Base-by-base conservation (phyloP, 2,329 filamentous ascomycete species). In the Hortaea sp. region DNA sequence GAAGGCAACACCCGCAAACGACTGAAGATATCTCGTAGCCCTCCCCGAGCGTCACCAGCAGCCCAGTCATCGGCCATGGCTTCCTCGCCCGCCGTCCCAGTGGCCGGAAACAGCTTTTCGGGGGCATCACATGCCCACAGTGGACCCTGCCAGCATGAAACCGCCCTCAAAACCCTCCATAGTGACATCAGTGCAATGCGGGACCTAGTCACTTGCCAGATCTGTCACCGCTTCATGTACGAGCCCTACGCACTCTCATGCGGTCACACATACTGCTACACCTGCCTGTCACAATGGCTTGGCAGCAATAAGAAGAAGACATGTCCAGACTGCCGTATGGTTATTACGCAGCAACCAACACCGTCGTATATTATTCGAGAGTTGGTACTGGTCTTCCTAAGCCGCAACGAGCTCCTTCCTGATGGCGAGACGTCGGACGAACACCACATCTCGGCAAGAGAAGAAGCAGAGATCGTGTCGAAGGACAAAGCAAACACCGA, bases 211-310 rank as follows among this genome's bases (percentile, higher is more conserved):
- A 80, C 78, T 47, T 85, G 82, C 67, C 79, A 80, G 52, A 80
- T 85, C 51, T 85, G 82, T 63, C 76, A 82, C 53, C 74, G 77
- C 46, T 73, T 81, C 42, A 72, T 85, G 42, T 84, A 84, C 64
- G 81, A 85, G 62, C 82, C 82, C 1, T 85, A 79, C 64, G 81
- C 78, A 12, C 72, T 84, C 44, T 71, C 71, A 5, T 85, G 82
- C 56, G 82, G 82, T 3, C 82, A 85, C 61, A 84, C 81, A 5
- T 85, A 83, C 63, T 85, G 82, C 66, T 85, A 85, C 60, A 78
- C 75, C 50, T 66, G 62, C 43, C 53, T 64, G 9, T 52, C 55
- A 37, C 49, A 52, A 29, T 61, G 79, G 76, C 79, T 78, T 55
- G 66, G 78, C 39, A 72, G 71, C 54, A 75, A 72, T 49, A 77